A percentile compares a stretch with the other conserved stretches of the same genome.
phyloP scores from a whole-genome alignment of 768 basidiomycete genomes.

The Termitomyces heimii region DNA sequence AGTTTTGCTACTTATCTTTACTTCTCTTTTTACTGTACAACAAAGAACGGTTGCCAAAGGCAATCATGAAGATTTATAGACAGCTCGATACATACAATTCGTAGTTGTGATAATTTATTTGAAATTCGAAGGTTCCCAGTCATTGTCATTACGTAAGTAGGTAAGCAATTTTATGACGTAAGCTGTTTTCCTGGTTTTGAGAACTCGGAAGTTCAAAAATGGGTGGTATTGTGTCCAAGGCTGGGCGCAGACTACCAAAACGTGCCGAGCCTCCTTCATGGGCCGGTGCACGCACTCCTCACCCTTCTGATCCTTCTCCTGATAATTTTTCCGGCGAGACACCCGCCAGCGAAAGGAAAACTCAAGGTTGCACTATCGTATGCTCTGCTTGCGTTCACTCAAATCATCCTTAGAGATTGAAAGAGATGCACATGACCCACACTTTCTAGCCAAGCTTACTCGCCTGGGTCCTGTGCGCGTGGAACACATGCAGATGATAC shows the following conservation, averaged over 20 bases:
- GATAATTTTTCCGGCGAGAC: slow-evolving; percentile 2
- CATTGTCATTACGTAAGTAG: not conserved
- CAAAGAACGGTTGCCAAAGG: slow-evolving; percentile 30
- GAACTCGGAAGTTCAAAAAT: slow-evolving; percentile 26
- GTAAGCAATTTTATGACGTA: slow-evolving; percentile 14
- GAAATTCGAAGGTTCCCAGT: not conserved
- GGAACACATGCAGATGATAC: slow-evolving; percentile 51
- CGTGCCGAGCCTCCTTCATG: slow-evolving; percentile 36
- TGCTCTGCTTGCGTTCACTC: not conserved
- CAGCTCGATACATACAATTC: slow-evolving; percentile 8
- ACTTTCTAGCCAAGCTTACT: slow-evolving; percentile 61
- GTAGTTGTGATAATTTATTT: slow-evolving; percentile 9
- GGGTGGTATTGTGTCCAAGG: slow-evolving; percentile 61
- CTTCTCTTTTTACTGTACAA: slow-evolving; percentile 36
- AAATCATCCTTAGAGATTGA: slow-evolving; percentile 43
- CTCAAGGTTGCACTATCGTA: slow-evolving; percentile 31
- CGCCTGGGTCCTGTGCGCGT: slow-evolving; percentile 65
- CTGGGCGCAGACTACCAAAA: slow-evolving; percentile 48
- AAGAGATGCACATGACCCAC: slow-evolving; percentile 63
- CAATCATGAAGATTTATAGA: slow-evolving; percentile 22
- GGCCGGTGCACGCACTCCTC: slow-evolving; percentile 39
- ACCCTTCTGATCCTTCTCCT: slow-evolving; percentile 14
- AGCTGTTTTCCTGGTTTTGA: not conserved
- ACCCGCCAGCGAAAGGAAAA: slow-evolving; percentile 46
- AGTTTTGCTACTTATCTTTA: slow-evolving; percentile 23